phyloP scores from a whole-genome alignment of 2,329 filamentous ascomycete genomes.

The Xylariaceae sp. region DNA sequence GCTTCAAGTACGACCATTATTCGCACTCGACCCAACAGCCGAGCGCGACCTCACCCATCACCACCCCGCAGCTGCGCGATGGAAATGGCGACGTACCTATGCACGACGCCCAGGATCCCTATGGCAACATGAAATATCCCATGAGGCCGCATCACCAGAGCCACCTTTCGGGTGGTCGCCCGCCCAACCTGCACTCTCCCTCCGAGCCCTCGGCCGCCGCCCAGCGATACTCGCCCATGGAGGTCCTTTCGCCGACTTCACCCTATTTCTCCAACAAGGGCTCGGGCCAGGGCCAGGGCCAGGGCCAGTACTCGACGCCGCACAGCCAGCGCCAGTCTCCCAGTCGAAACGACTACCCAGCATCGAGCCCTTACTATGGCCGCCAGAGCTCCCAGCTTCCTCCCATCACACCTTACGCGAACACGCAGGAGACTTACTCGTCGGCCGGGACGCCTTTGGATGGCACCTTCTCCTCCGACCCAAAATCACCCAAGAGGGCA shows the following conservation, averaged over 20 bases:
- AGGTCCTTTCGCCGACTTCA: conserved; percentile 71
- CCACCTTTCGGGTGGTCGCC: conserved; percentile 48
- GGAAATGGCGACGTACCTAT: conserved; percentile 72
- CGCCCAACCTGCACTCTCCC: conserved; percentile 62
- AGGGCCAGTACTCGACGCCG: conserved; percentile 45
- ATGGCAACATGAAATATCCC: conserved; percentile 79
- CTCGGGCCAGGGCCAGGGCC: conserved; percentile 44
- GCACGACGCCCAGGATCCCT: conserved; percentile 78
- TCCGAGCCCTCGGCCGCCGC: conserved; percentile 75
- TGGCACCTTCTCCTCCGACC: conserved; percentile 49
- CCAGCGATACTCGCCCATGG: conserved; percentile 95
- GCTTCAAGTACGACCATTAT: conserved; percentile 63
- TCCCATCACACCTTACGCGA: conserved; percentile 62
- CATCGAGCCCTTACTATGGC: conserved; percentile 50
- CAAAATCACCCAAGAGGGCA: conserved; percentile 51
- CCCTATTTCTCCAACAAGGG: conserved; percentile 61
- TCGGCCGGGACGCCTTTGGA: conserved; percentile 66
- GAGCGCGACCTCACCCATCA: conserved; percentile 32
- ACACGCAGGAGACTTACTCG: conserved; percentile 63
- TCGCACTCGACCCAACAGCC: conserved; percentile 25
- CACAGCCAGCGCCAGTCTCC: conserved; percentile 67
- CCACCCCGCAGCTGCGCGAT: conserved; percentile 56
- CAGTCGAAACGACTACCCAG: conserved; percentile 56
- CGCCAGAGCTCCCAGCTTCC: conserved; percentile 60
- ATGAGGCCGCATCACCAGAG: conserved; percentile 72